A percentile compares a stretch with the other conserved stretches of the same genome.
Evolutionary conservation across 805 yeast species (phyloP).

Genomic region (Kockiozyma suomiensis): DNA sequence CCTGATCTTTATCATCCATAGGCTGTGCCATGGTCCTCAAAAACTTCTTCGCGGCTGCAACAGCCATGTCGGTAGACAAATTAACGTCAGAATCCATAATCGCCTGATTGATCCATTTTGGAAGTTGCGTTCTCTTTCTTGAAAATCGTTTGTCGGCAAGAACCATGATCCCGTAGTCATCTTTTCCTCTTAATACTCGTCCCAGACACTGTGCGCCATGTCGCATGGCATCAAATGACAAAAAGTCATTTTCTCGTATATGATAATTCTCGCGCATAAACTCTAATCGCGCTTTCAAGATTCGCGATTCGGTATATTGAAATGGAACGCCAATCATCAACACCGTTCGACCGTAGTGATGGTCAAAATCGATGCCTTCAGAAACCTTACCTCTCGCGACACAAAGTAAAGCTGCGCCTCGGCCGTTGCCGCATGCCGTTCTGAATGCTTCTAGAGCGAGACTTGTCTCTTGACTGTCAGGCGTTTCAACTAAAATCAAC

Average conservation of each 20-base stretch:
- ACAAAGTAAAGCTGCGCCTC: constrained; percentile 94
- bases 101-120: constrained; percentile 97
- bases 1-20: constrained; percentile 81
- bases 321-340: constrained; percentile 98
- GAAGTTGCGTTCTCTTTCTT: constrained; percentile 76
- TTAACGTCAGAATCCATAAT: constrained; percentile 88
- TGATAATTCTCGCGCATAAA: constrained; percentile 90
- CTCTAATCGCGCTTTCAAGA: constrained; percentile 90
- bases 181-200: constrained; percentile 95
- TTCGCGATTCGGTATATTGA: constrained; percentile 97
- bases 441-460: constrained; percentile 93
- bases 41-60: constrained; percentile 91
- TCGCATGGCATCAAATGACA: constrained; percentile 98
- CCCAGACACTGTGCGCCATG: constrained; percentile 99
- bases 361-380: constrained; percentile 99
- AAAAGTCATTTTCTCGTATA: constrained; percentile 88
- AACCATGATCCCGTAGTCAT: constrained; percentile 98
- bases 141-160: constrained; percentile 88
- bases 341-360: constrained; percentile 96
- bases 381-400: constrained; percentile 99
- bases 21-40: constrained; percentile 95
- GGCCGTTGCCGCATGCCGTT: constrained; percentile 94
- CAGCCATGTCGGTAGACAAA: constrained; percentile 95
- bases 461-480: constrained; percentile 98
- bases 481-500: constrained; percentile 92